Conservation (phyloP, 257 asterid species). For the Buddleja alternifolia region DNA sequence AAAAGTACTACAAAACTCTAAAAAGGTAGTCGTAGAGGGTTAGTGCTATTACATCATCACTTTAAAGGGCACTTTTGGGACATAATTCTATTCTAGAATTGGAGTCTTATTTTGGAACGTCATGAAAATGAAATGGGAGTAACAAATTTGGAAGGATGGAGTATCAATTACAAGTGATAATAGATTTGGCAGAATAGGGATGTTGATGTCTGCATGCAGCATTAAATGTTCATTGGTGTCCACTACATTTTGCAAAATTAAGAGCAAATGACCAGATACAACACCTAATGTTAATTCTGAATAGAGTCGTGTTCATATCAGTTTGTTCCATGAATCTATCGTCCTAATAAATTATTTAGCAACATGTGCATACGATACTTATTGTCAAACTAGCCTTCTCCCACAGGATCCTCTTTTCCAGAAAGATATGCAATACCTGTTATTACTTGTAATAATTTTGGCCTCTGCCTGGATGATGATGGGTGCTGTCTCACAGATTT, state of each 20-base stretch:
- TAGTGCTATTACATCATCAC: no score
- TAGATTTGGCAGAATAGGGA: no score
- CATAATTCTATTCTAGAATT: no score
- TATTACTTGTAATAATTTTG: constrained; percentile 65
- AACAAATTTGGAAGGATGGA: no score
- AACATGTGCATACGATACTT: constrained; percentile 11
- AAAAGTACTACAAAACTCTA: no score
- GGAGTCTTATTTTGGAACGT: no score
- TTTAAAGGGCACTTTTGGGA: no score
- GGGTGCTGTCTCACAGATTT: constrained; percentile 40
- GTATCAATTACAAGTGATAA: no score
- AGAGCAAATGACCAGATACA: neutral
- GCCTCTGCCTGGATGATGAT: constrained; percentile 44
- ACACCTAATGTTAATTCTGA: neutral
- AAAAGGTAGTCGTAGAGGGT: no score
- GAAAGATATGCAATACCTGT: constrained; percentile 66
- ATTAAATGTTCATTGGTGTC: neutral
- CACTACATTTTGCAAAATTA: neutral
- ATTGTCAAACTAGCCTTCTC: constrained; percentile 1
- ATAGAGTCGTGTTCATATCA: neutral
- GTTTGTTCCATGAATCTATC: neutral
- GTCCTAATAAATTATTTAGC: neutral
- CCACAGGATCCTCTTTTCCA: neutral
- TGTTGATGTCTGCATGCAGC: neutral
- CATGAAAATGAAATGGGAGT: no score